Evolutionary conservation across 169 alveolate genomes (phyloP), one percentile per base, ranked within the genome.

Genomic region (Eimeria nieschulzi): DNA sequence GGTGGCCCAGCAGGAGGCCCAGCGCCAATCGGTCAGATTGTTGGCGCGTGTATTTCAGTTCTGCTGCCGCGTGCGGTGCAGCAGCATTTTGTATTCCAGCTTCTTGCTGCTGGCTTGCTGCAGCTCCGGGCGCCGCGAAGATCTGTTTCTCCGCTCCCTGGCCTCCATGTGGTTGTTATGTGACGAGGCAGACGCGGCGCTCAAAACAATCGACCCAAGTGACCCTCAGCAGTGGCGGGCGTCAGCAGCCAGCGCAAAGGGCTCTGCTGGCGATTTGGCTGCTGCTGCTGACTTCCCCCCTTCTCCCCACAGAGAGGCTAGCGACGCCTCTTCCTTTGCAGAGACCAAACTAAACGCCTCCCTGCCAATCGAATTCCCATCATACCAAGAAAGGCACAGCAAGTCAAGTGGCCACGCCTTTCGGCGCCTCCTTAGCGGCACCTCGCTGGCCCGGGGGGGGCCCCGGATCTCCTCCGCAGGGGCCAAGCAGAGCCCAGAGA

Each of bases 21-120:
- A 33, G 46, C 46, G 46, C 3, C 46, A 33, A 33, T 33, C 54
- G 1, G 33, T 75, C 0, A 12, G 10, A 10, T 0, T 39, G 0
- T 39, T 75, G 9, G 0, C 63, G 2, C 83, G 83, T 8, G 66
- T 46, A 6, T 75, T 39, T 51, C 39, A 12, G 9, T 46, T 75
- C 19, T 75, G 61, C 83, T 75, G 83, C 83, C 61, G 83, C 33
- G n/a, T 75, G 51, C 61, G 83, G 56, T 46, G 64, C 83, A 75
- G 83, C 64, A 75, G 83, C 33, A 1, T 75, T 7, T n/a, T 75
- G 7, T 75, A 75, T 23, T 75, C 83, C 2, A 3, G 39, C 66
- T 75, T 75, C 17, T 51, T 75, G 83, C 7, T 75, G 83, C 83
- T 75, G 66, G 64, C 39, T 9, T 75, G 83, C 83, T 12, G 39